Conservation (phyloP, 2,329 filamentous ascomycete genomes). For the Pseudopithomyces chartarum region DNA sequence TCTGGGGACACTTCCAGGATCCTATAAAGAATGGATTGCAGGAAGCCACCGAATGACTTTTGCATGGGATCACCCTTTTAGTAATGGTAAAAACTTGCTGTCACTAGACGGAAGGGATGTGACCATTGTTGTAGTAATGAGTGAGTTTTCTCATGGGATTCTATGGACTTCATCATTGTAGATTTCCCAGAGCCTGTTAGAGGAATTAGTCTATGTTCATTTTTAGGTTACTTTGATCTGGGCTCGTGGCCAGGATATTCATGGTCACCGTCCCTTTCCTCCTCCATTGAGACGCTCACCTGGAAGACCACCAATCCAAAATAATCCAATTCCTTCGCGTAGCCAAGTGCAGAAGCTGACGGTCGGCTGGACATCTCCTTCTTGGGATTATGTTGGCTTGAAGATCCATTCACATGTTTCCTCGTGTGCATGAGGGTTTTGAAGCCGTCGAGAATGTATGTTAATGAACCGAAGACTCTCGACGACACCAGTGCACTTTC, state of each 20-base stretch:
- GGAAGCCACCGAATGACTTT: constrained; percentile 21
- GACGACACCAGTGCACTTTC: no score
- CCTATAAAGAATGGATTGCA: constrained; percentile 26
- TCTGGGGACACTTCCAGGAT: constrained; percentile 11
- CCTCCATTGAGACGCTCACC: no score
- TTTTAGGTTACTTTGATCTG: no score
- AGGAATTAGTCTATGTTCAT: neutral
- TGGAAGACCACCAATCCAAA: constrained; percentile 50
- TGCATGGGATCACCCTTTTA: constrained; percentile 27
- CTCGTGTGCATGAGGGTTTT: no score
- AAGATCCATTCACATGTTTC: constrained; percentile 12
- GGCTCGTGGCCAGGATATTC: constrained; percentile 45
- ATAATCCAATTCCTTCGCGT: neutral
- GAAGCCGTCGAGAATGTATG: no score
- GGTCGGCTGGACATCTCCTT: neutral
- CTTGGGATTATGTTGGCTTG: neutral
- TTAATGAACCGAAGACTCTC: no score
- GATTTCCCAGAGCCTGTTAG: constrained; percentile 36
- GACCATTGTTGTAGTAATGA: constrained; percentile 23
- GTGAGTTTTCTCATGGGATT: constrained; percentile 14
- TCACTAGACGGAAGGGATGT: neutral
- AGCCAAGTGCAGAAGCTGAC: constrained; percentile 9
- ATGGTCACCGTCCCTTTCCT: no score
- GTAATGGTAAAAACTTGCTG: constrained; percentile 38
- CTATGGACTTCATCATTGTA: constrained; percentile 39